Base-by-base conservation (phyloP, 257 asterid genomes). In the Nicotiana otophora region DNA sequence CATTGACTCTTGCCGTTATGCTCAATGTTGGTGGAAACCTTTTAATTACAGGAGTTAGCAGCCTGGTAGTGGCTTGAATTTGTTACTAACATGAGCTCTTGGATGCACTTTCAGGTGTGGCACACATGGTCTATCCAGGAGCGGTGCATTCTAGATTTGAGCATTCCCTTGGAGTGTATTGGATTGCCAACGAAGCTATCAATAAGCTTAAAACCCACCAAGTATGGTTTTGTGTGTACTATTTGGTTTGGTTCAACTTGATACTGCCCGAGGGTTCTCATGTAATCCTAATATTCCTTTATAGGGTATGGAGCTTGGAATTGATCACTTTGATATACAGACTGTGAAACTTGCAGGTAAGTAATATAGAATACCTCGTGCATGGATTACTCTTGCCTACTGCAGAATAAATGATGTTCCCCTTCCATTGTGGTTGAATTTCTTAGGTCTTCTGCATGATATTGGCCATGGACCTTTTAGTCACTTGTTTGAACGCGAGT, bases 381-480 rank as follows among this genome's bases (percentile, higher is more conserved):
- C 10, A 82, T 82, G 66, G 81, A 58, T 84, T 80, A 60, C 64
- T 55, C 68, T 42, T 79, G 14, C 84, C 82, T 78, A 66, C 67
- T 62, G 81, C 84, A 66, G 58, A 16, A 78, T 26, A 67, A 66
- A 51, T 83, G 82, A 75, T 85, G 26, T 60, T 80, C 83, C 78
- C 79, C 46, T 76, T 80, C 81, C 80, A 68, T 67, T 80, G 20
- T 64, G 79, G 34, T 68, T 68, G 80, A 72, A 79, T 81, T 87
- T 81, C 15, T 39, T 63, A 96, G 98, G 99, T 62, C 96, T 96
- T 84, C 88, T 96, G 85, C 99, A 96, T 86, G 98, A 96, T 87
- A 82, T 96, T 55, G 99, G 99, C 82, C 99, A 96, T 78, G 99
- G 99, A 82, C 98, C 99, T 84, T 91, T 93, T 81, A 96, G 98